Evolutionary conservation across 306 rosid species (phyloP).

Genomic region (Cyclanthera cordifolia): DNA sequence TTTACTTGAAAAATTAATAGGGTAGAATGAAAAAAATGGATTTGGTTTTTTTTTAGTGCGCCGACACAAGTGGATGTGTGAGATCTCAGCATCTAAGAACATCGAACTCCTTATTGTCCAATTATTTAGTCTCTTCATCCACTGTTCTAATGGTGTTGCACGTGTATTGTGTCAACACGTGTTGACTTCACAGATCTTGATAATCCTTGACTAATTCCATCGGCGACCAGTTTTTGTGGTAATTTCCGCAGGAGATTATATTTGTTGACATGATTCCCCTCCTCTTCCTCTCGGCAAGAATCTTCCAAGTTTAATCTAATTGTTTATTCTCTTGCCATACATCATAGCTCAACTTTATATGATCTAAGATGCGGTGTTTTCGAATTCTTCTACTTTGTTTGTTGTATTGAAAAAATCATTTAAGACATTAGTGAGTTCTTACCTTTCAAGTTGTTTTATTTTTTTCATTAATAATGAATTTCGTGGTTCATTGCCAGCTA

Average conservation of each 20-base stretch:
- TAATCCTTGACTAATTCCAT: not conserved
- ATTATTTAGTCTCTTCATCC: not conserved
- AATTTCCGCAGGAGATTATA: not conserved
- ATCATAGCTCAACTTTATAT: too few relatives aligned
- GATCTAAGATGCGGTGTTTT: too few relatives aligned
- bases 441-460: not conserved
- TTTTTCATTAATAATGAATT: not conserved
- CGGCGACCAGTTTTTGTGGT: not conserved
- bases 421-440: not conserved
- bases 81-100: slow-evolving; percentile 15
- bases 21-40: not conserved
- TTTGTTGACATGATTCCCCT: not conserved
- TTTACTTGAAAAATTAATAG: not conserved
- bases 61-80: slow-evolving; percentile 27
- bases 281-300: not conserved
- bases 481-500: not conserved
- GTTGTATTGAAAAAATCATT: not conserved
- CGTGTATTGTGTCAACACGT: not conserved
- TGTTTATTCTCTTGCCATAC: not conserved
- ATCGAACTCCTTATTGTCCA: not conserved
- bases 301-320: not conserved
- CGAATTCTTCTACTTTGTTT: too few relatives aligned
- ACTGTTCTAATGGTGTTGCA: slow-evolving; percentile 11
- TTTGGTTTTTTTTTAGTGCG: not conserved
- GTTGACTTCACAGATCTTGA: slow-evolving; percentile 5